These are phyloP conservation scores for Knoxdaviesia proteae DNA, from an alignment of 2,329 filamentous ascomycete species.

Conservation along the genomic window DNA sequence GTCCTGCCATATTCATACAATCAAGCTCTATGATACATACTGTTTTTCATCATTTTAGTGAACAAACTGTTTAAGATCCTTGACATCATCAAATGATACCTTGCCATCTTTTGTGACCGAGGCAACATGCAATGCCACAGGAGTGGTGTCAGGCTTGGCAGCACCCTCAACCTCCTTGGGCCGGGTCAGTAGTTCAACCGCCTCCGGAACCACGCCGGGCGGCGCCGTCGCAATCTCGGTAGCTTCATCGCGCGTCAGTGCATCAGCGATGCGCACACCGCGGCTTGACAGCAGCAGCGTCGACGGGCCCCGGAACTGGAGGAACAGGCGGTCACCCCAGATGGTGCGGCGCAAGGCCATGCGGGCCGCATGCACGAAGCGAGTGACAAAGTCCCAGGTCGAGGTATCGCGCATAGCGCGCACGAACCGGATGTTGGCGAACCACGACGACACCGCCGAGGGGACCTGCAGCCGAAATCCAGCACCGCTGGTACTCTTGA, in stretches of 20 bases:
- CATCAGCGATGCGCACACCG: conserved; percentile 58
- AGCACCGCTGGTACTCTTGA: conserved; percentile 47
- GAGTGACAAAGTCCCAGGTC: conserved; percentile 49
- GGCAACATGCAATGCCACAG: conserved; percentile 28
- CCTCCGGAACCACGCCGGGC: conserved; percentile 45
- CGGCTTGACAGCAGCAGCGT: conserved; percentile 78
- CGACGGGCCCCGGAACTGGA: conserved; percentile 71
- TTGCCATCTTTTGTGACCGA: conserved; percentile 39
- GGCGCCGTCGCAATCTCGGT: conserved; percentile 78
- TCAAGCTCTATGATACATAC: too few relatives aligned
- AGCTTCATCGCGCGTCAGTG: conserved; percentile 56
- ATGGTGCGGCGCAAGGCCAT: conserved; percentile 65
- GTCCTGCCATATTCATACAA: too few relatives aligned
- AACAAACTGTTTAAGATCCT: conserved; percentile 6
- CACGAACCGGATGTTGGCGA: conserved; percentile 56
- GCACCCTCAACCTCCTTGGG: conserved; percentile 9
- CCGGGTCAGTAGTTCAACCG: conserved; percentile 25
- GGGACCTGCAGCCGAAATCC: conserved; percentile 58
- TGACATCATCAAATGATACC: conserved; percentile 42
- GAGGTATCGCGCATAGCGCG: conserved; percentile 48
- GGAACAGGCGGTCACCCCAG: conserved; percentile 83
- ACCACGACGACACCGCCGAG: conserved; percentile 33
- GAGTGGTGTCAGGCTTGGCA: conserved; percentile 14
- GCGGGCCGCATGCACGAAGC: conserved; percentile 45
- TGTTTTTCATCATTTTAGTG: too few relatives aligned